Evolutionary conservation across 768 basidiomycete species (phyloP), one percentile per base, ranked within the genome.

Genomic region (Lactarius quietus): DNA sequence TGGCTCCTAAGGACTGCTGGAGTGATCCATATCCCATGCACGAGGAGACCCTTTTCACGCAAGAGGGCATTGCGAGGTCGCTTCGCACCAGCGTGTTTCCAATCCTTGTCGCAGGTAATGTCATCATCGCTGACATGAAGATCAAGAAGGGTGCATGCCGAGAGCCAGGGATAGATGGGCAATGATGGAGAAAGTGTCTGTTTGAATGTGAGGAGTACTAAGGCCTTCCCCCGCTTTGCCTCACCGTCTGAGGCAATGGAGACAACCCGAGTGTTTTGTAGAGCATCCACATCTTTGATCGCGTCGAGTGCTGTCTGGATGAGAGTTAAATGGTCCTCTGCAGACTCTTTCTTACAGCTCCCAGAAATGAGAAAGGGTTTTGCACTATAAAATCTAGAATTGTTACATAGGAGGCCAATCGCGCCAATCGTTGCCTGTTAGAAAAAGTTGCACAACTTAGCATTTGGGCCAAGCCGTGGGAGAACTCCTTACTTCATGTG

Each of bases 21-120:
- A 5, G 39, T 39, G 14, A 39, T 39, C 39, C 39, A 39, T 6
- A 17, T 39, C 17, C 39, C 39, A 39, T 39, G 17, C 6, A 39
- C 39, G 1, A 39, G 17, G 33, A 57, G 20, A 15, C 56, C 62
- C 18, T 63, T 63, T n/a, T 63, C 35, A 2, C 35, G 56, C 7
- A 63, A 51, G 9, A 63, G 33, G 1, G 20, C 2, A 29, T 63
- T 63, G 3, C 33, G 28, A 0, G 57, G 38, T 3, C 33, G 38
- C 23, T 63, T 63, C 6, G 39, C 39, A 14, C 45, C n/a, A 3
- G 51, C 15, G 8, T 66, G 60, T 20, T 66, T 66, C 29, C 39
- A 57, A 10, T 66, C 60, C 15, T 57, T 59, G 35, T 66, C 56
- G 1, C 53, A 20, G 1, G 60, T 66, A 23, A 66, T 36, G 45